Base-by-base conservation (phyloP, 2,329 filamentous ascomycete genomes). In the Monilinia polystroma region DNA sequence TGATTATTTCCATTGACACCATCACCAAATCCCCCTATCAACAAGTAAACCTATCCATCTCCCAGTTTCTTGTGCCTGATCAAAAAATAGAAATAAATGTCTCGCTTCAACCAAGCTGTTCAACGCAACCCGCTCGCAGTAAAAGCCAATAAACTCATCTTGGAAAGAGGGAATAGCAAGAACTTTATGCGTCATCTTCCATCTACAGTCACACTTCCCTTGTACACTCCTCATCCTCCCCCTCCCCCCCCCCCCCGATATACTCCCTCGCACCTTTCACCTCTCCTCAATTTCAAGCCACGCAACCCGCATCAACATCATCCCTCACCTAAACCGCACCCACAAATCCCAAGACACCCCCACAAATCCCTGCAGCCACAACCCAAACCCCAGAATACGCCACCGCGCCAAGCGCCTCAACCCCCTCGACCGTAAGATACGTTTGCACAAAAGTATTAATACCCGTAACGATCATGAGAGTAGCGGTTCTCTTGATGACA, bases 341-440 rank as follows among this genome's bases (percentile, higher is more conserved):
- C 53, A 87, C 82, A 65, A 81, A 77, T 38, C 81, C 83, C 49
- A 89, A 75, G 1, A 78, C 81, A n/a, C 81, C 45, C 18, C 89
- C 90, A 3, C 86, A 84, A 64, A 88, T 75, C 16, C 84, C 76
- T 4, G 86, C 84, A 8, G 89, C 90, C 29, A 83, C 73, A n/a
- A 85, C 85, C 92, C 92, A 97, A 47, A 94, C 81, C 29, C 81
- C 81, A 2, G 90, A 87, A 82, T 93, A 98, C 0, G 84, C 85
- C 3, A 82, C 79, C 1, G 93, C 91, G 14, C 93, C 94, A 0
- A 81, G 72, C 4, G 85, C 70, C 73, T 93, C 90, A 14, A 92
- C 86, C 5, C 91, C 90, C 55, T 86, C 81, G 26, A 97, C 80
- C 0, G 87, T 90, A 65, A 87, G 81, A 57, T 83, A 84, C 32